phyloP scores from a whole-genome alignment of 768 basidiomycete species.

The Scleroderma citrinum region DNA sequence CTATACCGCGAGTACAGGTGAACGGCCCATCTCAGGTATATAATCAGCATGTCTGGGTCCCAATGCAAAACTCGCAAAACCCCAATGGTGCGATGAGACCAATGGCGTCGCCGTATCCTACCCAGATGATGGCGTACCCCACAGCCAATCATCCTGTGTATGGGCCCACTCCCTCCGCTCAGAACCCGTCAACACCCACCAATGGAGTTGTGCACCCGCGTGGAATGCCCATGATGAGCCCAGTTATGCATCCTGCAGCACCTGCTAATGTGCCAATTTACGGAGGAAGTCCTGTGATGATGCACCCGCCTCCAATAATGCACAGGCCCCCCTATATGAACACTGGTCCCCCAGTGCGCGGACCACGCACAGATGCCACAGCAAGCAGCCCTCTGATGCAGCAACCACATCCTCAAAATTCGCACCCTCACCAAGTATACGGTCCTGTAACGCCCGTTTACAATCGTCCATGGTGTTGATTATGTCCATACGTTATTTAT shows the following conservation, averaged over 20 bases:
- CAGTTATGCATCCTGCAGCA: slow-evolving; percentile 58
- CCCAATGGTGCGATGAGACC: slow-evolving; percentile 51
- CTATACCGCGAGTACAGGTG: slow-evolving; percentile 57
- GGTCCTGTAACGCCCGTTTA: slow-evolving; percentile 17
- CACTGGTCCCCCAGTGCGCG: slow-evolving; percentile 45
- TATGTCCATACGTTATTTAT: slow-evolving; percentile 8
- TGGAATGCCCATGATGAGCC: slow-evolving; percentile 60
- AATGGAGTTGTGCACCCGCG: slow-evolving; percentile 37
- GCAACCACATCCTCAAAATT: slow-evolving; percentile 26
- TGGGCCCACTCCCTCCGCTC: slow-evolving; percentile 34
- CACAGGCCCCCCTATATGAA: slow-evolving; percentile 34
- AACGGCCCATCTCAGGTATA: slow-evolving; percentile 61
- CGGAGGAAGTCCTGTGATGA: slow-evolving; percentile 59
- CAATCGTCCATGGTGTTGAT: slow-evolving; percentile 28
- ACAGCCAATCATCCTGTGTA: slow-evolving; percentile 50
- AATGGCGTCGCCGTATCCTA: slow-evolving; percentile 53
- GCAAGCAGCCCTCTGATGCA: slow-evolving; percentile 36
- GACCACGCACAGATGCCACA: slow-evolving; percentile 46
- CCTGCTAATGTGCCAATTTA: slow-evolving; percentile 48
- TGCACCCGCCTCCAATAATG: slow-evolving; percentile 46
- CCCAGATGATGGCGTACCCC: slow-evolving; percentile 62
- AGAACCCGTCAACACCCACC: slow-evolving; percentile 27
- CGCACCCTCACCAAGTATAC: slow-evolving; percentile 24
- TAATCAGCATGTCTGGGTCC: slow-evolving; percentile 62
- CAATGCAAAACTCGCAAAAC: slow-evolving; percentile 41